These are phyloP conservation scores for Kwoniella newhampshirensis DNA, from an alignment of 768 basidiomycete genomes.

Conservation along the genomic window DNA sequence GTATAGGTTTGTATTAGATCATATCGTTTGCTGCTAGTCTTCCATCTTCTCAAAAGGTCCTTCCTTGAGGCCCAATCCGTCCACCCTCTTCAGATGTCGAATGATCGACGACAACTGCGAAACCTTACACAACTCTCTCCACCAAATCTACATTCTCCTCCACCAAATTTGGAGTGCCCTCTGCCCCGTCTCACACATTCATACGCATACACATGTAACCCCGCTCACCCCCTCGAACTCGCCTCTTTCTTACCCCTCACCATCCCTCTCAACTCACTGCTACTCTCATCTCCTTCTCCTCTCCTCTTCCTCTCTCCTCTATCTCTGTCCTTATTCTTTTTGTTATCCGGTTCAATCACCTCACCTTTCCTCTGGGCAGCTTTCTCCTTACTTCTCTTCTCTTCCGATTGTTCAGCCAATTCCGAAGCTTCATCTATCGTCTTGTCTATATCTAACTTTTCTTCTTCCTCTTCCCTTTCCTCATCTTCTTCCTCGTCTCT, in stretches of 20 bases:
- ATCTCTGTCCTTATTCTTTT: conserved; percentile 1
- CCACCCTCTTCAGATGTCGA: no score
- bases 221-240: not conserved
- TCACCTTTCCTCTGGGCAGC: conserved; percentile 42
- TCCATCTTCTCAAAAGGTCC: no score
- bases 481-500: not conserved
- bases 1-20: no score
- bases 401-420: conserved; percentile 39
- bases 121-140: no score
- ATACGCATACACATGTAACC: no score
- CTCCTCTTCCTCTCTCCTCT: conserved; percentile 9
- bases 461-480: conserved; percentile 10
- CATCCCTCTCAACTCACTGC: conserved; percentile 13
- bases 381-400: conserved; percentile 35
- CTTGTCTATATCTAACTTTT: conserved; percentile 44
- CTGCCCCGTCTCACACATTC: no score
- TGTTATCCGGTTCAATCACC: conserved; percentile 18
- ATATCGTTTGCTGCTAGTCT: no score
- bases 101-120: no score
- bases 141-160: no score
- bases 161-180: no score
- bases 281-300: conserved; percentile 15
- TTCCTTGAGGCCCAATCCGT: no score
- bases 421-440: conserved; percentile 51
- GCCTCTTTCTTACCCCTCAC: conserved; percentile 7